Percentiles rank a stretch among this genome's conserved stretches.
These are phyloP conservation scores for Myrica gale DNA, from an alignment of 306 rosid genomes.

Conservation along the genomic window DNA sequence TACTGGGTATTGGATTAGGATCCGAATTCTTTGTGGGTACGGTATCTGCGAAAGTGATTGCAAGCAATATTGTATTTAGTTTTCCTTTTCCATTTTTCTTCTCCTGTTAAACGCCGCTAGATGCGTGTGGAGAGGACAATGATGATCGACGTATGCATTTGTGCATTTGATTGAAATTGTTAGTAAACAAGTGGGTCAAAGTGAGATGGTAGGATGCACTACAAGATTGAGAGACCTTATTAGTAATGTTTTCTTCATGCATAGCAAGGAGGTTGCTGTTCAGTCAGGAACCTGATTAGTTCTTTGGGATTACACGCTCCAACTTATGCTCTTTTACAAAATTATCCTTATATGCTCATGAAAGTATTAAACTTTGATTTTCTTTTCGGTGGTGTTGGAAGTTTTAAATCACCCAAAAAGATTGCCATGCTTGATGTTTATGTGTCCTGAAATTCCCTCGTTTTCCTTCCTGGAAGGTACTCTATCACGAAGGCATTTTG, in stretches of 20 bases:
- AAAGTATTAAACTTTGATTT: not conserved
- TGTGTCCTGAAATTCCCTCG: slow-evolving; percentile 23
- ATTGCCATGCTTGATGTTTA: slow-evolving; percentile 4
- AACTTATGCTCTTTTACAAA: not conserved
- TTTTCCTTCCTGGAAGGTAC: slow-evolving; percentile 58
- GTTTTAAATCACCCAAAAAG: not conserved
- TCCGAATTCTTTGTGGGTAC: not conserved
- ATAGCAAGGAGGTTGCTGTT: not conserved
- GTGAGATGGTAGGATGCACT: not conserved
- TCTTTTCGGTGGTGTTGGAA: not conserved
- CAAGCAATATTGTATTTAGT: not conserved
- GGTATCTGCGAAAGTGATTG: not conserved
- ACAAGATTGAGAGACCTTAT: not conserved
- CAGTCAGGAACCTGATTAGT: not conserved
- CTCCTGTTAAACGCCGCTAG: not conserved
- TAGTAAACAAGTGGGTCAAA: not conserved
- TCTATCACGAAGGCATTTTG: slow-evolving; percentile 87
- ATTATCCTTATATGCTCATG: not conserved
- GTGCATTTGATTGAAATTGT: not conserved
- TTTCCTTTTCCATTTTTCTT: not conserved
- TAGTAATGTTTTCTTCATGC: not conserved
- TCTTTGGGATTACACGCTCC: not conserved
- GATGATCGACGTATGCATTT: not conserved
- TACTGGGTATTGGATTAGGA: not conserved
- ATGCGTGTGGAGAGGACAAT: not conserved